Evolutionary conservation across 176 grass and related monocot genomes (phyloP).

Genomic region (Dactylis glomerata): DNA sequence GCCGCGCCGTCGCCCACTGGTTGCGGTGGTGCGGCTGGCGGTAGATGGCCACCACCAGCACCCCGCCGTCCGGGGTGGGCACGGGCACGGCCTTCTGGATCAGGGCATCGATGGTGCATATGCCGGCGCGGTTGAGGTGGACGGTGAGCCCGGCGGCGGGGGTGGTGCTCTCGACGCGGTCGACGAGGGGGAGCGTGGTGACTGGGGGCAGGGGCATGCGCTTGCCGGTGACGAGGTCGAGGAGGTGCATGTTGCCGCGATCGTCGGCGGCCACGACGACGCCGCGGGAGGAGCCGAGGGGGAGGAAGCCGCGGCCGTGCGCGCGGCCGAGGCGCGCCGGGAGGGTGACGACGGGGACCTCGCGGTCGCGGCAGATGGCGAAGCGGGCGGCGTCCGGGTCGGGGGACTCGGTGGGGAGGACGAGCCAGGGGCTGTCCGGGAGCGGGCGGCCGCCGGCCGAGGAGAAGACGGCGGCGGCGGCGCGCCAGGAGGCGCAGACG

Average conservation of each 20-base stretch:
- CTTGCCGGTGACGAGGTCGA: conserved; percentile 15
- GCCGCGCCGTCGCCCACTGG: conserved; percentile 39
- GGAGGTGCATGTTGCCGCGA: conserved; percentile 26
- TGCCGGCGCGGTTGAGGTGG: neutral
- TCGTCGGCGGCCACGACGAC: conserved; percentile 36
- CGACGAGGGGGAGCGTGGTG: conserved; percentile 29
- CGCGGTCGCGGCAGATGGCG: conserved; percentile 9
- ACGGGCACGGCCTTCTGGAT: conserved; percentile 40
- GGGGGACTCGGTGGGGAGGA: conserved; percentile 19
- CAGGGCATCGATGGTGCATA: neutral
- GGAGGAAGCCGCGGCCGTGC: conserved; percentile 15
- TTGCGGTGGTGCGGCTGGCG: conserved; percentile 3
- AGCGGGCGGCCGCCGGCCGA: neutral
- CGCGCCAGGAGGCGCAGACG: conserved; percentile 48
- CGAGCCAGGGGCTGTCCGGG: conserved; percentile 41
- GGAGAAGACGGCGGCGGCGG: conserved; percentile 26
- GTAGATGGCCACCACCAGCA: conserved; percentile 34
- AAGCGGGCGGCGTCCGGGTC: neutral
- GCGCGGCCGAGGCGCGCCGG: conserved; percentile 33
- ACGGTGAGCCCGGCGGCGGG: neutral
- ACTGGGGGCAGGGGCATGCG: conserved; percentile 22
- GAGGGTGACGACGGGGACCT: conserved; percentile 41
- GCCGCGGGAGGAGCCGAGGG: conserved; percentile 32
- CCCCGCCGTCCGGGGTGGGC: conserved; percentile 16
- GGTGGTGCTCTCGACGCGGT: neutral